A percentile compares a stretch with the other conserved stretches of the same genome.
Evolutionary conservation across 768 basidiomycete species (phyloP).

Genomic region (Imleria badia): DNA sequence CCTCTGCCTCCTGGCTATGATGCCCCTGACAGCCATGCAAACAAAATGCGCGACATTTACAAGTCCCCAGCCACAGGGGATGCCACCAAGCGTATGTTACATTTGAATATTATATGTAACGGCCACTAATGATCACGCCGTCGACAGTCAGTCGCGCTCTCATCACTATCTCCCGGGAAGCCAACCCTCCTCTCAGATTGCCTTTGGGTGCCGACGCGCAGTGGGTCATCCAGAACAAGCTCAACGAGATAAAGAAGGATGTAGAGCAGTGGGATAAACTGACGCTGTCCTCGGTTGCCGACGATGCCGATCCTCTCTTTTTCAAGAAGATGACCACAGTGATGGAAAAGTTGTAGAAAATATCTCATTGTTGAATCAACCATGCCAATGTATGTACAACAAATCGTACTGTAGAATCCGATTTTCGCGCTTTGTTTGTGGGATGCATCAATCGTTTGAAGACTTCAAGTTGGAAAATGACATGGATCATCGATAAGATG

Average conservation of each 20-base stretch:
- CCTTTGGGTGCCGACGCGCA: constrained; percentile 23
- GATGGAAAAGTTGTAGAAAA: not conserved
- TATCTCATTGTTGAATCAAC: not conserved
- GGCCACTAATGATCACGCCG: not conserved
- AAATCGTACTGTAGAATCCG: not conserved
- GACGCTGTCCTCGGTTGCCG: constrained; percentile 18
- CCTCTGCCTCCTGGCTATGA: constrained; percentile 17
- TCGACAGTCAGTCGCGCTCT: constrained; percentile 16
- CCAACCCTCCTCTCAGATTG: constrained; percentile 21
- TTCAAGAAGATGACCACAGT: constrained; percentile 6
- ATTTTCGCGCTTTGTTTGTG: not conserved
- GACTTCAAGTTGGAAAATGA: not conserved
- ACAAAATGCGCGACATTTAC: constrained; percentile 9
- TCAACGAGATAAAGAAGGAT: constrained; percentile 17
- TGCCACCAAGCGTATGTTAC: constrained; percentile 15
- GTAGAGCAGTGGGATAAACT: constrained; percentile 14
- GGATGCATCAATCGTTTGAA: constrained; percentile 12
- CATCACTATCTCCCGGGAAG: constrained; percentile 16
- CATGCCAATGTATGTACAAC: too few relatives aligned
- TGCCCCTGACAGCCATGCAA: constrained; percentile 13
- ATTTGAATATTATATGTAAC: too few relatives aligned
- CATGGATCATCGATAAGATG: not conserved
- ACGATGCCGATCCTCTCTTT: constrained; percentile 17
- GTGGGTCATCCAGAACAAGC: constrained; percentile 13
- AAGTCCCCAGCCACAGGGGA: not conserved